Evolutionary conservation across 768 basidiomycete species (phyloP).

Genomic region (Imleria badia): DNA sequence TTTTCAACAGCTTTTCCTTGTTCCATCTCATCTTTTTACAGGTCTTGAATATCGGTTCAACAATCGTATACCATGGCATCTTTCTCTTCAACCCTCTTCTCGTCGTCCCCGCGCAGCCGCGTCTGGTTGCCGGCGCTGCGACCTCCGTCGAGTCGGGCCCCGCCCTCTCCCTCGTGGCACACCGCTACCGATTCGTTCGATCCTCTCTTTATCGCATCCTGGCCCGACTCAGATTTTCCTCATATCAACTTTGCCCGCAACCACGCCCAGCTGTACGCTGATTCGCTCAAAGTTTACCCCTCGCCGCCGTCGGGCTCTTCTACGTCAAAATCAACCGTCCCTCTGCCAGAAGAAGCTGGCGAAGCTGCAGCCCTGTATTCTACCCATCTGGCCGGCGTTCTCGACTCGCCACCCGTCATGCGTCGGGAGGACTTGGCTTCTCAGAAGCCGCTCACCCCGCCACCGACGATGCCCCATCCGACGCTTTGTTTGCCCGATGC

Average conservation of each 20-base stretch:
- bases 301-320: conserved; percentile 31
- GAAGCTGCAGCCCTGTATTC: conserved; percentile 21
- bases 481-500: conserved; percentile 38
- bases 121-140: conserved; percentile 14
- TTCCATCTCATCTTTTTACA: background rate
- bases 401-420: conserved; percentile 37
- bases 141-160: conserved; percentile 17
- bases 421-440: conserved; percentile 29
- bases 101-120: conserved; percentile 12
- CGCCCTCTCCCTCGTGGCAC: conserved; percentile 19
- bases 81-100: conserved; percentile 27
- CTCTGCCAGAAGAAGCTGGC: conserved; percentile 27
- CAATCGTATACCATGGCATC: conserved; percentile 34
- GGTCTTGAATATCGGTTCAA: conserved; percentile 35
- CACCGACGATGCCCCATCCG: conserved; percentile 40
- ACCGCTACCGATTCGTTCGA: conserved; percentile 21
- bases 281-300: conserved; percentile 23
- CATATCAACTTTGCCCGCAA: conserved; percentile 16
- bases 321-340: conserved; percentile 23
- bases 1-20: too few relatives aligned
- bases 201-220: conserved; percentile 22
- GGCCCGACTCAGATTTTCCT: conserved; percentile 11
- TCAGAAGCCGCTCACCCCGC: conserved; percentile 41
- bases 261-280: conserved; percentile 19
- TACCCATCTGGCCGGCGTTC: conserved; percentile 30